Base-by-base conservation (phyloP, 192 early-diverging fungal genomes). In the Coemansia sp. region DNA sequence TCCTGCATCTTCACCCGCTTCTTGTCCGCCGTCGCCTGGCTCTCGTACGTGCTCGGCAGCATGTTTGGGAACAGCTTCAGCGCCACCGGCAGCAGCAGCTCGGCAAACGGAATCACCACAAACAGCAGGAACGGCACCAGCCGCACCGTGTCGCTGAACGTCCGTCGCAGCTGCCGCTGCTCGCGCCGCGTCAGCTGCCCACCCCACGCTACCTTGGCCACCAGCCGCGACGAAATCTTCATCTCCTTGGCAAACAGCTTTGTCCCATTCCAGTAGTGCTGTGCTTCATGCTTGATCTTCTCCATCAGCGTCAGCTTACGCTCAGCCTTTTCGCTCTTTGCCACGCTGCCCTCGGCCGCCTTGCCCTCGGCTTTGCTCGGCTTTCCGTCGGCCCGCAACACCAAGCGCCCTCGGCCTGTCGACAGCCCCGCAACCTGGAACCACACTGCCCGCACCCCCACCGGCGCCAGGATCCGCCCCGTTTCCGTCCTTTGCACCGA, bases 51-150 rank as follows among this genome's bases (percentile, higher is more conserved):
- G 50, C 85, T 88, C 8, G 95, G 95, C 29, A 98, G 67, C 92
- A 98, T 95, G 60, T 93, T 90, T 19, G 95, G 95, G 85, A 96
- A 98, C 39, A 98, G 72, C 67, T 90, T 88, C 41, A 98, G 72
- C 7, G 90, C 82, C 25, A 98, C 81, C 9, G 95, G 95, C 29
- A 98, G 72, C 38, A 92, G 76, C n/a, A 98, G 80, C 76, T 98
- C 95, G 64, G 92, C 85, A 70, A 98, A 98, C 34, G 95, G 95
- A 28, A 98, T 89, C 39, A 92, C 78, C 23, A 98, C 54, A 61
- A 98, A 92, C 58, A 96, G 82, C 9, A 90, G 77, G 60, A 98
- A 95, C 23, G 95, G 95, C 35, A 96, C 83, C 47, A 98, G 70
- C 12, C 93, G 85, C 31, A 91, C 53, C 23, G 96, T 68, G 66